Evolutionary conservation across 768 basidiomycete genomes (phyloP).

Genomic region (Trametes sanguinea): DNA sequence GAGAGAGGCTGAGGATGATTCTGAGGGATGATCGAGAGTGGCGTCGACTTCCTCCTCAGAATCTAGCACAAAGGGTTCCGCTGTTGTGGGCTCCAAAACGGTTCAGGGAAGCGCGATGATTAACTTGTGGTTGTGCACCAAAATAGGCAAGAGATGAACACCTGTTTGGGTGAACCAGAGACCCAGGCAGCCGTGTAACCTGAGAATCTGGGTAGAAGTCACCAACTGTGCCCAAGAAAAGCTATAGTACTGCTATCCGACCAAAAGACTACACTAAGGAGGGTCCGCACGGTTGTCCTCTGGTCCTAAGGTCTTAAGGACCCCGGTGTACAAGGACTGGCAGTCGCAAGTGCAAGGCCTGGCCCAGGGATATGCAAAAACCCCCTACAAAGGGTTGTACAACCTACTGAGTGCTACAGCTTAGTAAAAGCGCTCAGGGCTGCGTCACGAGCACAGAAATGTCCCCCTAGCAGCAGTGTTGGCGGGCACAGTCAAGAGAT

Average conservation of each 20-base stretch:
- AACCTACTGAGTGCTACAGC: neutral
- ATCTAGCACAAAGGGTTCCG: no score
- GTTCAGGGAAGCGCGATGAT: no score
- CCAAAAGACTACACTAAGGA: neutral
- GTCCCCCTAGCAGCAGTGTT: neutral
- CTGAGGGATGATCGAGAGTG: no score
- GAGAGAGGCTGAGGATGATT: no score
- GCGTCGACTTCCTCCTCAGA: no score
- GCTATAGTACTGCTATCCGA: neutral
- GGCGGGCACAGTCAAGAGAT: neutral
- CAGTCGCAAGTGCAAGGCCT: neutral
- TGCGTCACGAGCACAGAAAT: neutral
- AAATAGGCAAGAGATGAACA: no score
- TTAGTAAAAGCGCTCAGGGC: neutral
- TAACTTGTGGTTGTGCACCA: no score
- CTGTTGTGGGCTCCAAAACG: no score
- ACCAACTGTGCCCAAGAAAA: no score
- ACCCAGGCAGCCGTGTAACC: no score
- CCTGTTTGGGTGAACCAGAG: no score
- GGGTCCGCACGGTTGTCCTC: neutral
- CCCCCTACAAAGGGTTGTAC: neutral
- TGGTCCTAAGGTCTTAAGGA: neutral
- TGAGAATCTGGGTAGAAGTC: no score
- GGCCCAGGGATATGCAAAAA: neutral
- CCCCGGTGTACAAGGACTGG: neutral